Conservation (phyloP, 495 filamentous ascomycete species). For the Trichocladium uniseriatum region DNA sequence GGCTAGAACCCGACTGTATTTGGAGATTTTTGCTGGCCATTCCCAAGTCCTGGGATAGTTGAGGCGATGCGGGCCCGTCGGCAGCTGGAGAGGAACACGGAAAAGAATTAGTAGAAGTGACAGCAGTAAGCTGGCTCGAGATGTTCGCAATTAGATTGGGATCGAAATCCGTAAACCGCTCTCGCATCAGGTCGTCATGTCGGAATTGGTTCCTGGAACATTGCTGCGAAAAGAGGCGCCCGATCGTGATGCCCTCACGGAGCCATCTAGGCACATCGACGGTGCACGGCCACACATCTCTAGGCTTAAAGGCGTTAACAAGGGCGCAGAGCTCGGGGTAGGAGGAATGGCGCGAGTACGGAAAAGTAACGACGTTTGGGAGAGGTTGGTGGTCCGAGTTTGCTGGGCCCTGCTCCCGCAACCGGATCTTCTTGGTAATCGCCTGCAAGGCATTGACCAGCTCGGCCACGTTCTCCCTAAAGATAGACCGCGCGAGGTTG, state of each 20-base stretch:
- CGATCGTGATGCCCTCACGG: conserved; percentile 48
- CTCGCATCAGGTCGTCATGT: conserved; percentile 56
- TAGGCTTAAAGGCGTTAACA: conserved; percentile 56
- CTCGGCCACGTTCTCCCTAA: conserved; percentile 15
- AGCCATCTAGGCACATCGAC: conserved; percentile 56
- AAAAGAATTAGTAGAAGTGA: background rate
- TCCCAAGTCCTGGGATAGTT: too few species aligned
- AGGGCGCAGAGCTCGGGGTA: conserved; percentile 70
- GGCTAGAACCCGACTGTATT: too few species aligned
- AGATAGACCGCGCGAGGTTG: conserved; percentile 21
- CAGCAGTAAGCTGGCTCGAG: conserved; percentile 20
- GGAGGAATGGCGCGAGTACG: conserved; percentile 87
- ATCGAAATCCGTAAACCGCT: conserved; percentile 1
- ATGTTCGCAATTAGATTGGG: background rate
- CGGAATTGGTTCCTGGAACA: conserved; percentile 52
- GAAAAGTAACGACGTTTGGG: conserved; percentile 51
- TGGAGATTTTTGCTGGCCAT: too few species aligned
- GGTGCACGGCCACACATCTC: conserved; percentile 78
- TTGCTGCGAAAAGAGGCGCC: conserved; percentile 58
- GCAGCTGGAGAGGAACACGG: background rate
- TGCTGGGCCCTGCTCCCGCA: background rate
- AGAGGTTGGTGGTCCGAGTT: conserved; percentile 10
- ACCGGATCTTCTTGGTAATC: conserved; percentile 22
- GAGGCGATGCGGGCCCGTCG: background rate
- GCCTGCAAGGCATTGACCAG: conserved; percentile 21